These are phyloP conservation scores for Salvia miltiorrhiza DNA, from an alignment of 257 asterid species.

Conservation along the genomic window DNA sequence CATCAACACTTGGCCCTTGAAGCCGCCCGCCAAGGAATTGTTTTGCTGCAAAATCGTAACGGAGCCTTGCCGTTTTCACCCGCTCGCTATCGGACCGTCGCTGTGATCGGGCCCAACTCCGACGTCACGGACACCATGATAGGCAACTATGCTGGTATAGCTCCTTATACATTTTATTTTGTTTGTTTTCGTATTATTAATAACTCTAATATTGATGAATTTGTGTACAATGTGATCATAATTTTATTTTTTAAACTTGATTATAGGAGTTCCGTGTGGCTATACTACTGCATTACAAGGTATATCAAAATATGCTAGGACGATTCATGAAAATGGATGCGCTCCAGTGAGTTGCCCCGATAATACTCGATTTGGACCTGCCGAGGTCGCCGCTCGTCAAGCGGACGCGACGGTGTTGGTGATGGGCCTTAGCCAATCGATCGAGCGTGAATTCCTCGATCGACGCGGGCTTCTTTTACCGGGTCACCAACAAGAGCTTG, in stretches of 20 bases:
- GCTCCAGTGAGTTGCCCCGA: slow-evolving; percentile 41
- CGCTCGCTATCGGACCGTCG: slow-evolving; percentile 39
- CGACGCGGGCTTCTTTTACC: slow-evolving; percentile 68
- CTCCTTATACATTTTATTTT: no score
- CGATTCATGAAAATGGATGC: slow-evolving; percentile 67
- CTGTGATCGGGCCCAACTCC: slow-evolving; percentile 90
- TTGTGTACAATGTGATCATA: background rate
- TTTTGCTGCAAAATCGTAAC: slow-evolving; percentile 62
- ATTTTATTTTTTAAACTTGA: background rate
- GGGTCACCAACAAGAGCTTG: slow-evolving; percentile 81
- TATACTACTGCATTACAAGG: slow-evolving; percentile 81
- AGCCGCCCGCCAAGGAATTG: slow-evolving; percentile 95
- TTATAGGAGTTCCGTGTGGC: slow-evolving; percentile 60
- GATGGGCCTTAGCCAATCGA: slow-evolving; percentile 66
- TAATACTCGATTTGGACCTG: slow-evolving; percentile 46
- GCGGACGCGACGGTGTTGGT: slow-evolving; percentile 77
- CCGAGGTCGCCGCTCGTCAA: slow-evolving; percentile 60
- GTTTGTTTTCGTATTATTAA: background rate
- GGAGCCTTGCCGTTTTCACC: slow-evolving; percentile 65
- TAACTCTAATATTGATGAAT: background rate
- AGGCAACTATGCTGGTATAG: slow-evolving; percentile 87
- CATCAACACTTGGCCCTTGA: slow-evolving; percentile 78
- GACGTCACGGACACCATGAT: slow-evolving; percentile 78
- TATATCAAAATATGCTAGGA: slow-evolving; percentile 53
- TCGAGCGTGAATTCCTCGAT: slow-evolving; percentile 72